Base-by-base conservation (phyloP, 2,329 filamentous ascomycete genomes). In the Sphaerostilbella broomeana region DNA sequence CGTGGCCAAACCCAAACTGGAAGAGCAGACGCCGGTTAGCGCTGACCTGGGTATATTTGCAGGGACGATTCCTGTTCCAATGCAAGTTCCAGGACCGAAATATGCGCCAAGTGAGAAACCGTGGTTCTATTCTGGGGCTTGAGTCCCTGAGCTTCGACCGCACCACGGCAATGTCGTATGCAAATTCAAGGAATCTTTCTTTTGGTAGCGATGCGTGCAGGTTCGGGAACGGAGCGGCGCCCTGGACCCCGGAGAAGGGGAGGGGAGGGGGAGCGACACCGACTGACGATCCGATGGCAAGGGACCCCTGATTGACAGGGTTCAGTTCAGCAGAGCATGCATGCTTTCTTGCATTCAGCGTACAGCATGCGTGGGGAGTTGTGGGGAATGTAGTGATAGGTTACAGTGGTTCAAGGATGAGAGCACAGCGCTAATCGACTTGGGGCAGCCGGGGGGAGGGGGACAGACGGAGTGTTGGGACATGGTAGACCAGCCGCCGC, bases 61-160 rank as follows among this genome's bases (percentile, higher is more conserved):
- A 20, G 67, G 61, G 8, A 61, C 59, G 6, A 59, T 85, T 21
- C 79, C 80, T 24, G 66, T 84, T 15, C 83, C 83, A 1, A 82
- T 86, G 66, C 55, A 68, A 51, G 61, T 70, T 45, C 82, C 83
- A 10, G 76, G 72, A 12, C 61, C 65, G 37, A 52, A 50, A 39
- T 79, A 79, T 52, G 62, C 54, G 11, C 61, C 49, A 47, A 47
- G 49, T 33, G 56, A 61, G 40, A 51, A 55, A 46, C 68, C 68
- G 16, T 71, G 68, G 67, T 68, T 70, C 43, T 69, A 61, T 41
- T 43, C 40, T 21, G 50, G 51, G 47, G 35, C 40, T 29, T 59
- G 50, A 56, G 24, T 13, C 22, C n/a, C n/a, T n/a, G n/a, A n/a
- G n/a, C n/a, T n/a, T n/a, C n/a, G n/a, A n/a, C n/a, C n/a, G n/a